Conservation (phyloP, 805 yeast genomes). For the Ogataea chonburiensis region DNA sequence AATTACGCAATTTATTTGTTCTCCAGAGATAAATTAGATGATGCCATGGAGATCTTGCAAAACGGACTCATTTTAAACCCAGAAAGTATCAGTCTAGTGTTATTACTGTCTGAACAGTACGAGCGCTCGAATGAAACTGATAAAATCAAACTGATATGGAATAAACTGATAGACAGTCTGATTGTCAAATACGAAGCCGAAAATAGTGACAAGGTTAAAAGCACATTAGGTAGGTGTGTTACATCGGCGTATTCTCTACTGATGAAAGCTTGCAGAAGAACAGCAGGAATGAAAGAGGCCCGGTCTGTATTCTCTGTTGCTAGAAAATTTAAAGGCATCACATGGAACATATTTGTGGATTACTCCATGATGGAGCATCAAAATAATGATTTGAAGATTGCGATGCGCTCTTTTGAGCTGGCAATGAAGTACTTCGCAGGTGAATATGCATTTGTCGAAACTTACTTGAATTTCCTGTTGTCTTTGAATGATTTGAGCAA, state of each 20-base stretch:
- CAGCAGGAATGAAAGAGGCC: slow-evolving; percentile 50
- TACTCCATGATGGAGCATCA: slow-evolving; percentile 80
- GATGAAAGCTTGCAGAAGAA: slow-evolving; percentile 70
- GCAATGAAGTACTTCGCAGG: slow-evolving; percentile 58
- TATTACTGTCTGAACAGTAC: slow-evolving; percentile 64
- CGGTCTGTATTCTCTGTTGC: slow-evolving; percentile 68
- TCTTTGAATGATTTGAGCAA: slow-evolving; percentile 63
- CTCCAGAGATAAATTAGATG: slow-evolving; percentile 15
- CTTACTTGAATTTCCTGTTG: slow-evolving; percentile 72
- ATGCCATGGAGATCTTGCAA: slow-evolving; percentile 43
- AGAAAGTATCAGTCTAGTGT: slow-evolving; percentile 61
- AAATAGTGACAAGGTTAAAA: slow-evolving; percentile 11
- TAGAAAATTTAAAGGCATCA: slow-evolving; percentile 58
- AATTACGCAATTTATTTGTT: slow-evolving; percentile 40
- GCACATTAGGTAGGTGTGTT: slow-evolving; percentile 37
- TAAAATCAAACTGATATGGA: slow-evolving; percentile 50
- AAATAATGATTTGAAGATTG: slow-evolving; percentile 63
- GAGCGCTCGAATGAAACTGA: slow-evolving; percentile 57
- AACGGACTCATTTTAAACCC: slow-evolving; percentile 67
- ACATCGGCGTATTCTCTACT: slow-evolving; percentile 67
- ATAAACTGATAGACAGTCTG: slow-evolving; percentile 48
- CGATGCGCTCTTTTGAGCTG: slow-evolving; percentile 72
- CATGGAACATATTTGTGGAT: slow-evolving; percentile 76
- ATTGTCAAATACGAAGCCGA: slow-evolving; percentile 37
- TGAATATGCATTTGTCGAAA: slow-evolving; percentile 60